Base-by-base conservation (phyloP, 176 grass and related monocot genomes). In the Tillandsia fasciculata region DNA sequence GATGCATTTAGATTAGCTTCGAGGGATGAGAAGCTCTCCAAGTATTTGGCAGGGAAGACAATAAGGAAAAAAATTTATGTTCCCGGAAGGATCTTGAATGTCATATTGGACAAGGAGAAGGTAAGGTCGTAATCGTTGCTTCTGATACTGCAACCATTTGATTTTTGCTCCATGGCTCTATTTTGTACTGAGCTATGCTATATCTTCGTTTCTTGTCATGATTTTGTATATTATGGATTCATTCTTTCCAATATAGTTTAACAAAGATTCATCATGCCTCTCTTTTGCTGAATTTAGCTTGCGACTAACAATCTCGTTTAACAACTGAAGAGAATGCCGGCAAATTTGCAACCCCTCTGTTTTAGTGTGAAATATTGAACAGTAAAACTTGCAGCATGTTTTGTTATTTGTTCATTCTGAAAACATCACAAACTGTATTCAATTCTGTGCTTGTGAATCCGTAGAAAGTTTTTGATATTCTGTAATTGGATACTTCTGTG, bases 11-110 rank as follows among this genome's bases (percentile, higher is more conserved):
- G 82, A 53, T 65, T 87, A 75, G 94, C 94, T 64, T 79, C 79
- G 48, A 70, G 58, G 1, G 89, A 97, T 72, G 84, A 90, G 66
- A 97, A 92, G 76, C 86, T 97, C 27, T 78, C 86, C 54, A 97
- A 97, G 83, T 92, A 87, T 83, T 72, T 97, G 73, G 51, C 15
- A 9, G 89, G 79, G 72, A 87, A 80, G 65, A 70, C 59, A 33
- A 97, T 97, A 53, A 90, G 74, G 42, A 92, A 90, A 72, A 90
- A 69, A 79, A 90, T 97, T 67, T 97, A 90, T 64, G 94, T 97
- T 22, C 86, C 89, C 20, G 86, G 84, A 79, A 77, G 93, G 79
- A 97, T 92, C 68, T 85, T 92, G 77, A 97, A 97, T 87, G 86
- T 97, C 26, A 97, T 97, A 70, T 42, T 97, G 27, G 86, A 90